Evolutionary conservation across 164 flowering plant genomes (phyloP), one percentile per base, ranked within the genome.

Genomic region (Berberis vulgaris): DNA sequence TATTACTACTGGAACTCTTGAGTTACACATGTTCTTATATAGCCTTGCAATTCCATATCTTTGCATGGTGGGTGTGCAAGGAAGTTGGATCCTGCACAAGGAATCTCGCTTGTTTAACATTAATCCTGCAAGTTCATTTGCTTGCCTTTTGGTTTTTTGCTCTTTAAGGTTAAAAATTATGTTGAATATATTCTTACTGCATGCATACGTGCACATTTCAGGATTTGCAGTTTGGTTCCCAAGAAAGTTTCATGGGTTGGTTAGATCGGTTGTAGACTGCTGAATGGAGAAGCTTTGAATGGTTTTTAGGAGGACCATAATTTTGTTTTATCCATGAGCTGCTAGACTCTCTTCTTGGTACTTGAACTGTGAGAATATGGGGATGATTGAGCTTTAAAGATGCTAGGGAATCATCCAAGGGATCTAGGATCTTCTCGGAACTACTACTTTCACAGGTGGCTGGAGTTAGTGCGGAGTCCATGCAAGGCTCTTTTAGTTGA

Each of bases 141-240:
- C 13, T 9, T 12, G 10, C 3, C 54, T 3, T 52, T 1, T 52
- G 2, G n/a, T 4, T 52, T 52, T 1, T 7, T 6, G n/a, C 26
- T 26, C 26, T 26, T 26, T 26, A 26, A 26, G 26, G 26, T 26
- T 26, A 26, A 26, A 26, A 26, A 26, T 26, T 26, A 26, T 26
- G 26, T 26, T 26, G 26, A 26, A 26, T 26, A 26, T 26, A 26
- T n/a, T n/a, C n/a, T n/a, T n/a, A n/a, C n/a, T n/a, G n/a, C n/a
- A n/a, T n/a, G n/a, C 2, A 11, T 3, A 57, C 2, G 10, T 38
- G 38, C 38, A 8, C 39, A n/a, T 26, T 79, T 71, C 87, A 85
- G 93, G 83, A 86, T 69, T 77, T 80, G 78, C 86, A 79, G 66
- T 82, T 89, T 73, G 72, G 80, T 57, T 89, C 92, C 47, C 89